These are phyloP conservation scores for Trichoderma cornu-damae DNA, from an alignment of 2,329 filamentous ascomycete species.

Conservation along the genomic window DNA sequence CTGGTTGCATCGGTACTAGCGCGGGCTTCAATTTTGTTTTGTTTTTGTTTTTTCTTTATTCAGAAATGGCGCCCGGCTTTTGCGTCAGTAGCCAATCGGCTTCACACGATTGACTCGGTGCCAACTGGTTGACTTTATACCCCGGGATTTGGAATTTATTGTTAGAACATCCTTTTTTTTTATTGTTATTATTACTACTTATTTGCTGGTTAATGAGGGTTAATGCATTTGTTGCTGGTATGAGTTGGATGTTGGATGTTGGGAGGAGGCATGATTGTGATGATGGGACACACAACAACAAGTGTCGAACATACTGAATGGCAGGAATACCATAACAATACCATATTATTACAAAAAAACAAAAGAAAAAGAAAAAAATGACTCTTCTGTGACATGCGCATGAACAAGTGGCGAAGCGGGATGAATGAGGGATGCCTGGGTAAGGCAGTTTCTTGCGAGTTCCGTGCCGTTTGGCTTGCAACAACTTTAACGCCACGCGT, in stretches of 20 bases:
- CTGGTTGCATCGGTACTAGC: slow-evolving; percentile 12
- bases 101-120: slow-evolving; percentile 3
- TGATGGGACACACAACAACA: slow-evolving; percentile 17
- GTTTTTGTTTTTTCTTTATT: no score
- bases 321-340: slow-evolving; percentile 35
- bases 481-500: slow-evolving; percentile 2
- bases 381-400: not conserved
- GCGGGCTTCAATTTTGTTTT: not conserved
- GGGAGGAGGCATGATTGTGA: not conserved
- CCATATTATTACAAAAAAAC: not conserved
- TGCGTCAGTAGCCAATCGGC: not conserved
- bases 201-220: not conserved
- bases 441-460: not conserved
- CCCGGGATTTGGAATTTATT: not conserved
- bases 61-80: not conserved
- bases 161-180: not conserved
- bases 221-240: not conserved
- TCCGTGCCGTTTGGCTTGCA: slow-evolving; percentile 1
- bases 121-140: not conserved
- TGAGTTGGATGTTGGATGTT: not conserved
- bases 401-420: not conserved
- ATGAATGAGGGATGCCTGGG: not conserved
- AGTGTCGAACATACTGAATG: no score
- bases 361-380: not conserved
- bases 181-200: not conserved